phyloP scores from a whole-genome alignment of 257 asterid genomes.

The Capsicum pubescens region DNA sequence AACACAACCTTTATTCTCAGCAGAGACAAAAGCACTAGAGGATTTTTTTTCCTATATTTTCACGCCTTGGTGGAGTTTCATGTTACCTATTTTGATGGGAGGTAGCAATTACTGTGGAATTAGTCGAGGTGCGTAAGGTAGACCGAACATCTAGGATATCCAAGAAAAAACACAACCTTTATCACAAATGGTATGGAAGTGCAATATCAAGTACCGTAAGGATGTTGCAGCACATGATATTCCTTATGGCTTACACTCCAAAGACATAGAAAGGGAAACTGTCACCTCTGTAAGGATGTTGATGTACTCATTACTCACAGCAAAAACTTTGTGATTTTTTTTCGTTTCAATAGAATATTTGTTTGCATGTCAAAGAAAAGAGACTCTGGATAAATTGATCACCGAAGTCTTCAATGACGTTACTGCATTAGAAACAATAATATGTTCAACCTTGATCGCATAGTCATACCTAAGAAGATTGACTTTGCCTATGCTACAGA shows the following conservation, averaged over 20 bases:
- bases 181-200: too few species aligned
- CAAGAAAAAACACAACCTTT: too few species aligned
- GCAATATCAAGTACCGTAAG: neutral
- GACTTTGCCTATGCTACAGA: neutral
- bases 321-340: neutral
- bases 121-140: too few species aligned
- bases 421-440: neutral
- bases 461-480: neutral
- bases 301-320: constrained; percentile 18
- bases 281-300: neutral
- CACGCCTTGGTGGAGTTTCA: neutral
- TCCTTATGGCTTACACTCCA: constrained; percentile 5
- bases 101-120: too few species aligned
- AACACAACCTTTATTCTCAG: neutral
- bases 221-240: neutral
- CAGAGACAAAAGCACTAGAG: neutral
- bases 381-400: neutral
- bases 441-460: constrained; percentile 10
- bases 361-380: constrained; percentile 1
- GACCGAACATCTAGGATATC: too few species aligned
- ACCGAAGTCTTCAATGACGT: constrained; percentile 16
- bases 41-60: neutral
- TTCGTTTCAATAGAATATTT: neutral
- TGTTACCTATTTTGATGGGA: too few species aligned
- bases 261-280: neutral